Base-by-base conservation (phyloP, 1,139 yeast species). In the Taiozyma onychis region DNA sequence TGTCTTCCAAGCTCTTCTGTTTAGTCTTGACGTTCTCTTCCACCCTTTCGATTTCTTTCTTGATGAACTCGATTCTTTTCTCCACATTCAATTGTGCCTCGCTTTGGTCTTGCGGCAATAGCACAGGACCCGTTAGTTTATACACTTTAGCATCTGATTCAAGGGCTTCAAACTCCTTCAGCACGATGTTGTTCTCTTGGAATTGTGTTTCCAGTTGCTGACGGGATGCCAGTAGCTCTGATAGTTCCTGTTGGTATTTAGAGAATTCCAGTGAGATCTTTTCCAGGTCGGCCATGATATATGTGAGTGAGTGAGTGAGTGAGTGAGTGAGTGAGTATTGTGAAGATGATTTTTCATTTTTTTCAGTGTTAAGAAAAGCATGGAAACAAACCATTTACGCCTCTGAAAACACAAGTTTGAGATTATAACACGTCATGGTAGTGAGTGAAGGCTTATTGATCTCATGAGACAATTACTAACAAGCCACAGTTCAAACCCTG, bases 141-240 rank as follows among this genome's bases (percentile, higher is more conserved):
- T 81, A 93, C 39, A 93, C 84, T 60, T 86, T 87, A 18, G 95
- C 77, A 42, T 77, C 77, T 45, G 76, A 81, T 56, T 80, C 74
- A 55, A 90, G 70, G 48, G 70, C 67, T 22, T 75, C 78, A 62
- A 93, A 87, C 68, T 93, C 98, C 41, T 80, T 83, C 60, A 83
- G 75, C n/a, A 93, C 99, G 48, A 93, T 90, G 64, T 84, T 85
- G 69, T 91, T 91, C 67, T 93, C 99, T 68, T 93, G 98, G 59
- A 66, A 78, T 65, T 86, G 95, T 1, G 93, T 85, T 63, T 86
- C 95, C 43, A 86, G 71, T 60, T 80, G 77, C 49, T 86, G 87
- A 63, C 95, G 78, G 8, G 85, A 78, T 5, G 76, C 68, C 44
- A 84, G 72, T 35, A 81, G 69, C 48, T 80, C 85, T 50, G 66